Evolutionary conservation across 1,139 yeast species (phyloP).

Genomic region (Zhuliangozyma parablackwelliae): DNA sequence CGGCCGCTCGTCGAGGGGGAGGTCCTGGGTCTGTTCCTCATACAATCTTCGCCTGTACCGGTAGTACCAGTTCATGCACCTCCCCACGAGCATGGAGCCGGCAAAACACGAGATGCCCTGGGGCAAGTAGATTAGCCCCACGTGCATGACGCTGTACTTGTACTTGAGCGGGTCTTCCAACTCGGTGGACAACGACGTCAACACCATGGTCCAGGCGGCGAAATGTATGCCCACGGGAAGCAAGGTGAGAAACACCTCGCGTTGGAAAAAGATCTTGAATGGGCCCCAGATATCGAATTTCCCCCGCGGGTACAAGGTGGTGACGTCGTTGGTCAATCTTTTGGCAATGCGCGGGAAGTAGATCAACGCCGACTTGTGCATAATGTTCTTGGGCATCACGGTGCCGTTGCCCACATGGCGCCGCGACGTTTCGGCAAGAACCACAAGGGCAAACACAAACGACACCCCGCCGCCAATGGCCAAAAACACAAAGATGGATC

Average conservation of each 20-base stretch:
- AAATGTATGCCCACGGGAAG: slow-evolving; percentile 32
- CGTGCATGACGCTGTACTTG: slow-evolving; percentile 30
- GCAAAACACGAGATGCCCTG: slow-evolving; percentile 32
- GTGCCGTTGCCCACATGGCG: slow-evolving; percentile 39
- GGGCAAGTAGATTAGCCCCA: slow-evolving; percentile 36
- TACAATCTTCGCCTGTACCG: slow-evolving; percentile 13
- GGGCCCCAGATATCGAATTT: slow-evolving; percentile 25
- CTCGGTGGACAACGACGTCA: slow-evolving; percentile 29
- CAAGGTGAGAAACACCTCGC: slow-evolving; percentile 21
- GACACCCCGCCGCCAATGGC: slow-evolving; percentile 36
- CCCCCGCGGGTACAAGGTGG: slow-evolving; percentile 19
- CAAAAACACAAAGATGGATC: slow-evolving; percentile 34
- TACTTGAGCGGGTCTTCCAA: slow-evolving; percentile 24
- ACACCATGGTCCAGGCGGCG: slow-evolving; percentile 35
- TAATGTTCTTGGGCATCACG: slow-evolving; percentile 18
- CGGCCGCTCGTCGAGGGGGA: slow-evolving; percentile 15
- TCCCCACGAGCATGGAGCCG: slow-evolving; percentile 29
- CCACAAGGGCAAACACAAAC: slow-evolving; percentile 17
- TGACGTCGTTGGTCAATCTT: slow-evolving; percentile 22
- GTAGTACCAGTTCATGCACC: slow-evolving; percentile 26
- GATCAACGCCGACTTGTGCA: slow-evolving; percentile 22
- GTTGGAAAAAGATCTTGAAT: slow-evolving; percentile 23
- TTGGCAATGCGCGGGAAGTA: slow-evolving; percentile 19
- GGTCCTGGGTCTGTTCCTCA: slow-evolving; percentile 14
- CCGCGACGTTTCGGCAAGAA: slow-evolving; percentile 35